phyloP scores from a whole-genome alignment of 2,329 filamentous ascomycete genomes.

The Aplosporella prunicola region DNA sequence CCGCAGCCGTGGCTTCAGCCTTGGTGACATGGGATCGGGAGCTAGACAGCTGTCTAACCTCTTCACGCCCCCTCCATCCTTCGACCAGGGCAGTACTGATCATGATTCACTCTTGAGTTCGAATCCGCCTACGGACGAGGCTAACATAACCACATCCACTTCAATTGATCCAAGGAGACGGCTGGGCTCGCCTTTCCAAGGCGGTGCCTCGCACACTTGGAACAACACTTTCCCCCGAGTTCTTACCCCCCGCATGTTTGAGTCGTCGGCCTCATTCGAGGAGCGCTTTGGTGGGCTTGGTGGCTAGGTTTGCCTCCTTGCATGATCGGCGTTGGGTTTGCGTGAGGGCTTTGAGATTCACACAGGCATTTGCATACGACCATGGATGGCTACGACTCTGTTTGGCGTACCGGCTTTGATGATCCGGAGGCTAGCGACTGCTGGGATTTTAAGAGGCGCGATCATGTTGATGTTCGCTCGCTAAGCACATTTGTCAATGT shows the following conservation, averaged over 20 bases:
- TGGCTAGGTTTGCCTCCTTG: constrained; percentile 2
- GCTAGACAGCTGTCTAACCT: constrained; percentile 44
- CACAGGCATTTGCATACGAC: constrained; percentile 8
- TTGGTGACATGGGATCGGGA: constrained; percentile 45
- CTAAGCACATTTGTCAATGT: neutral
- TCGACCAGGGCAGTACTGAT: constrained; percentile 23
- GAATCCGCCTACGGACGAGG: constrained; percentile 15
- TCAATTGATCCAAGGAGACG: constrained; percentile 32
- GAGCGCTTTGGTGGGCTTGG: constrained; percentile 24
- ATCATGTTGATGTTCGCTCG: constrained; percentile 4
- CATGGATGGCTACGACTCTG: constrained; percentile 3
- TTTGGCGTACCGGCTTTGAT: constrained; percentile 7
- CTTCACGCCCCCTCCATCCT: constrained; percentile 40
- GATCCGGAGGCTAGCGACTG: constrained; percentile 1
- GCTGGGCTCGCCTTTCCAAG: constrained; percentile 39
- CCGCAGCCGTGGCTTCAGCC: constrained; percentile 52
- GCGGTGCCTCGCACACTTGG: constrained; percentile 27
- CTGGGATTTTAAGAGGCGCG: constrained; percentile 4
- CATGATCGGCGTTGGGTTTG: constrained; percentile 11
- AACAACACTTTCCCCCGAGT: constrained; percentile 40
- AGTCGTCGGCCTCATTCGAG: constrained; percentile 29
- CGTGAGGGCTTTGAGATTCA: constrained; percentile 7
- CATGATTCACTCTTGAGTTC: constrained; percentile 19
- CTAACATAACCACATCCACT: constrained; percentile 19
- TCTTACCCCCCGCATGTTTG: constrained; percentile 28